Evolutionary conservation across 2,329 filamentous ascomycete genomes (phyloP).

Genomic region (Catunica adiposa): DNA sequence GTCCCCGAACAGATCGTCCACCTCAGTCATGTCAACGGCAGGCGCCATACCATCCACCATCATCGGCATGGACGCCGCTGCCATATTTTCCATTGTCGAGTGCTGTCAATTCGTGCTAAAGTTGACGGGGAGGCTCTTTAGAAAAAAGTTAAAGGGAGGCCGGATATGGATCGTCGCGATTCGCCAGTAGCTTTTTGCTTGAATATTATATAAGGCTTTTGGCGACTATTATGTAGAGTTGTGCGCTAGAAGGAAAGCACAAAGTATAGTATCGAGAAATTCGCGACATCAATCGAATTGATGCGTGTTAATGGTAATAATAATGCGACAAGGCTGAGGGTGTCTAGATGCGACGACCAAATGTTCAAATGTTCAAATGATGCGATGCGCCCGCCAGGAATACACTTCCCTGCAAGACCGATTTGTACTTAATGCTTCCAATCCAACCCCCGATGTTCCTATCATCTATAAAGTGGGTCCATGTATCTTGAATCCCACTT

Average conservation of each 20-base stretch:
- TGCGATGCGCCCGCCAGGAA: neutral
- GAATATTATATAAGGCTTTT: too few species aligned
- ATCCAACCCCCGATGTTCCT: neutral
- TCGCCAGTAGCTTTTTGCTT: too few species aligned
- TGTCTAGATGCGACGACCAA: neutral
- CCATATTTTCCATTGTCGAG: slow-evolving; percentile 5
- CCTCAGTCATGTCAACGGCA: slow-evolving; percentile 40
- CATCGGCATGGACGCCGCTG: slow-evolving; percentile 11
- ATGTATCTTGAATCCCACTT: neutral
- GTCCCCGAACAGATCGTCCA: slow-evolving; percentile 64
- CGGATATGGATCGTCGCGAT: neutral
- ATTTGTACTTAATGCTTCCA: neutral
- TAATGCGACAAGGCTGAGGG: neutral
- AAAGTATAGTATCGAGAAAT: neutral
- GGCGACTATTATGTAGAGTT: too few species aligned
- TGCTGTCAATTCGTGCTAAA: neutral
- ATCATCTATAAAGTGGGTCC: neutral
- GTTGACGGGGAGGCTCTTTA: neutral
- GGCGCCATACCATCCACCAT: slow-evolving; percentile 18
- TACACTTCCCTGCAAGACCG: neutral
- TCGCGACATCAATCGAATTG: neutral
- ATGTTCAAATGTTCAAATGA: neutral
- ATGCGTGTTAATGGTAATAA: neutral
- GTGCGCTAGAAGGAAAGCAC: too few species aligned
- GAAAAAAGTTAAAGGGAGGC: neutral